Base-by-base conservation (phyloP, 2,329 filamentous ascomycete species). In the Hypoxylon sp. region DNA sequence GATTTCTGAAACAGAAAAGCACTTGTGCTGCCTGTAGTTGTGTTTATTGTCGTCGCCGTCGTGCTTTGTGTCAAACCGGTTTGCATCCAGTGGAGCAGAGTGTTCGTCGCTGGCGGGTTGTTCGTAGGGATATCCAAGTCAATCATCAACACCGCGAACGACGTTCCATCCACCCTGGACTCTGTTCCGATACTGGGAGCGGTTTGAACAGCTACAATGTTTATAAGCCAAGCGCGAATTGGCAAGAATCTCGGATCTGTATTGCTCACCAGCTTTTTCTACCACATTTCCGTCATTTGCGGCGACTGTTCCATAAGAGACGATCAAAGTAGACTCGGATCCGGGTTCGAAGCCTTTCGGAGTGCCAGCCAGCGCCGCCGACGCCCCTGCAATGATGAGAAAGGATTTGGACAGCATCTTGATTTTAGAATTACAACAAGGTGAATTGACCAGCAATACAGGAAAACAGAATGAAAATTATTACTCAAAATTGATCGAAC, bases 111-210 rank as follows among this genome's bases (percentile, higher is more conserved):
- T 0, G 79, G 78, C 2, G 80, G 77, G 42, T 29, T 77, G 69
- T 77, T 80, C 10, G 82, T 82, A 50, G 81, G 84, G 77, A 81
- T 87, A 70, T 85, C 84, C 5, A 86, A 78, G 65, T 83, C 81
- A 51, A 83, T 75, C 81, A 83, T 83, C 63, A 83, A 58, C 32
- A 83, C 75, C 13, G 80, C 79, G 68, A 80, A 83, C 3, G 80
- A 81, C 55, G 77, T 77, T 54, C 82, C 82, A 17, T 74, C 76
- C n/a, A 84, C 75, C 51, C 75, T 76, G 67, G 75, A 75, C 46
- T 73, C 68, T 6, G 81, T 82, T 50, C 76, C 81, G 35, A 83
- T 68, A 24, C 69, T 77, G 17, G 82, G 81, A 42, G 76, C 70
- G 39, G 67, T 73, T 67, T 77, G 72, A 7, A 79, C 80, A 56